These are phyloP conservation scores for Gastrolobium bilobum DNA, from an alignment of 306 rosid genomes.

Conservation along the genomic window DNA sequence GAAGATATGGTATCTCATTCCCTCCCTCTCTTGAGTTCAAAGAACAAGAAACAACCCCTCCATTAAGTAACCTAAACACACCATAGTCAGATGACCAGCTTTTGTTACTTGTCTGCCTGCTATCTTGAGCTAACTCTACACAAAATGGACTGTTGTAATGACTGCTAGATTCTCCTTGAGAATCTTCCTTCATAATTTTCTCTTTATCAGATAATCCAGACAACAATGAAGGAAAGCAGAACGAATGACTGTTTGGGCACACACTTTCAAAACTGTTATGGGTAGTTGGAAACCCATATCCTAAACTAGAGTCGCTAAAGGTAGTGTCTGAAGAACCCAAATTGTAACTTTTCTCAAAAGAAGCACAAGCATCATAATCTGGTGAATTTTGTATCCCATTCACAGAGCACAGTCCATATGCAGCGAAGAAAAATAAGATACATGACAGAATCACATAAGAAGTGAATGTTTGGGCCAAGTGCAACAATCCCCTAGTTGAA, in stretches of 20 bases:
- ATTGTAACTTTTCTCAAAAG: slow-evolving; percentile 53
- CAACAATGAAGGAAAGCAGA: slow-evolving; percentile 92
- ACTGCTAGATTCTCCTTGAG: slow-evolving; percentile 57
- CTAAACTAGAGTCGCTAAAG: slow-evolving; percentile 53
- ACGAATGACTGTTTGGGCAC: slow-evolving; percentile 65
- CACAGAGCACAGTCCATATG: slow-evolving; percentile 59
- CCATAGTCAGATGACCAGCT: slow-evolving; percentile 89
- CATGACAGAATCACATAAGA: slow-evolving; percentile 64
- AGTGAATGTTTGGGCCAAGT: slow-evolving; percentile 49
- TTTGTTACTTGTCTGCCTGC: slow-evolving; percentile 57
- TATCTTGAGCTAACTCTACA: slow-evolving; percentile 61
- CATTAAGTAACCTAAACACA: slow-evolving; percentile 74
- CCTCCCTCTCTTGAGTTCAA: slow-evolving; percentile 68
- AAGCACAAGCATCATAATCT: slow-evolving; percentile 62
- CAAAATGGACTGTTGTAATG: slow-evolving; percentile 54
- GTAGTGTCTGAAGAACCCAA: slow-evolving; percentile 48
- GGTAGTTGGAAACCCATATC: slow-evolving; percentile 48
- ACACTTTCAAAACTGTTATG: slow-evolving; percentile 53
- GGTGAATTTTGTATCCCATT: slow-evolving; percentile 59
- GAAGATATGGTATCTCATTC: slow-evolving; percentile 60
- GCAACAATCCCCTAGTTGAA: slow-evolving; percentile 68
- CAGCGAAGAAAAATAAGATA: slow-evolving; percentile 54
- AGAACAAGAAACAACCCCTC: slow-evolving; percentile 81
- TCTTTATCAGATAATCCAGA: slow-evolving; percentile 57
- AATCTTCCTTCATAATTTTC: slow-evolving; percentile 48